A percentile compares a stretch with the other conserved stretches of the same genome.
Conservation (phyloP, 305 asterid species). For the Nicotiana rustica region DNA sequence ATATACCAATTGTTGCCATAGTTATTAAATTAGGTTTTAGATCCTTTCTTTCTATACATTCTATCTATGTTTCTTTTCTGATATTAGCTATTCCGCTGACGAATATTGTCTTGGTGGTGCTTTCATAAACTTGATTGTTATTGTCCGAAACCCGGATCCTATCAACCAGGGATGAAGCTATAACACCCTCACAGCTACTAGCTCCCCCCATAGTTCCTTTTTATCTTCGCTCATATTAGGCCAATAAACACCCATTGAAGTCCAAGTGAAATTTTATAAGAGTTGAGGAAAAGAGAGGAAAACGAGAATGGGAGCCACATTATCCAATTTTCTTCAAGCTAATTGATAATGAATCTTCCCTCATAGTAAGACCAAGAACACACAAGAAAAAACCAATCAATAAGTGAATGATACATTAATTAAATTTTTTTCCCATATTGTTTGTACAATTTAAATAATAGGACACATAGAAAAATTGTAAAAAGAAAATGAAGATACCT, state of each 20-base stretch:
- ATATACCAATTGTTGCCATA: no score
- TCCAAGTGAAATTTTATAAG: not conserved
- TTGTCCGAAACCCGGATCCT: no score
- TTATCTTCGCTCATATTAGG: not conserved
- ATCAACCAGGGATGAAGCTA: not conserved
- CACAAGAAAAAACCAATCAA: not conserved
- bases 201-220: not conserved
- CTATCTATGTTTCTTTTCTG: no score
- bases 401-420: not conserved
- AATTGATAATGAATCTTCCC: not conserved
- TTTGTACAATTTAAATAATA: not conserved
- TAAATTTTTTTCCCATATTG: not conserved
- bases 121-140: no score
- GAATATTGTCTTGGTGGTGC: no score
- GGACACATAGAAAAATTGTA: not conserved
- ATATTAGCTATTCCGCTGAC: no score
- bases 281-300: not conserved
- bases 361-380: not conserved
- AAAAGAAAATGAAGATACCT: not conserved
- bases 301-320: not conserved
- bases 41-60: no score
- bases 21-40: no score
- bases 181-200: not conserved
- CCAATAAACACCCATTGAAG: not conserved
- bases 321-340: not conserved